These are phyloP conservation scores for Termitomyces sp. DNA, from an alignment of 768 basidiomycete species.

Conservation along the genomic window DNA sequence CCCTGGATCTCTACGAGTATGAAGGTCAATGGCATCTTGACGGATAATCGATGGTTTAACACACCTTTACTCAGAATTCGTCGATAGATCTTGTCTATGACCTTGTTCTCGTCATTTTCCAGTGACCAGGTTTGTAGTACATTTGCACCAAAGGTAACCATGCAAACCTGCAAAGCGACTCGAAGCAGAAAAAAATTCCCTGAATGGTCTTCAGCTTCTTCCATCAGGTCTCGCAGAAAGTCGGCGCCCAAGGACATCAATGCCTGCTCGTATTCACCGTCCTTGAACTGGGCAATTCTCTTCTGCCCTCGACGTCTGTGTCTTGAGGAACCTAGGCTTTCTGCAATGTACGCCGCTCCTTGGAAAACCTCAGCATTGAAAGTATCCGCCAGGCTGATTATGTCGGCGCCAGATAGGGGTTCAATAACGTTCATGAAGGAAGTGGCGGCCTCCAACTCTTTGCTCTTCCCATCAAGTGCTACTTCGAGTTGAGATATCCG, in stretches of 20 bases:
- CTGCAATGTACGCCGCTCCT: slow-evolving; percentile 46
- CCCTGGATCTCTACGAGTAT: slow-evolving; percentile 39
- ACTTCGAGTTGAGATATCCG: slow-evolving; percentile 13
- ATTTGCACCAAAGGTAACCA: slow-evolving; percentile 27
- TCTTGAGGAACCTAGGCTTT: slow-evolving; percentile 29
- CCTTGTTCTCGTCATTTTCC: slow-evolving; percentile 24
- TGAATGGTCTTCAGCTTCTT: neutral
- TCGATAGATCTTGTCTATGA: slow-evolving; percentile 30
- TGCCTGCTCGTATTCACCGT: slow-evolving; percentile 15
- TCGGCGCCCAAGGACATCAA: slow-evolving; percentile 34
- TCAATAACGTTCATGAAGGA: slow-evolving; percentile 46
- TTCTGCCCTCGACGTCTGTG: slow-evolving; percentile 16
- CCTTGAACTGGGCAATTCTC: slow-evolving; percentile 13
- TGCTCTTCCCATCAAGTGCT: slow-evolving; percentile 36
- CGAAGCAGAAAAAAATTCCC: slow-evolving; percentile 16
- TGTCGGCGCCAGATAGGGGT: slow-evolving; percentile 43
- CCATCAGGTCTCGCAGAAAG: slow-evolving; percentile 24
- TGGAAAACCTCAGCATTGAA: slow-evolving; percentile 53
- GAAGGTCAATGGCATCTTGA: neutral
- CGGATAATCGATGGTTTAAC: slow-evolving; percentile 1
- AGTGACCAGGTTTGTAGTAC: slow-evolving; percentile 32
- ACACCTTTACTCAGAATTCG: slow-evolving; percentile 42
- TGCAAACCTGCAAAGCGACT: slow-evolving; percentile 30
- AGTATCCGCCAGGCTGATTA: slow-evolving; percentile 39
- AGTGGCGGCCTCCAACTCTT: slow-evolving; percentile 48